These are phyloP conservation scores for Trichoderma sp. DNA, from an alignment of 2,329 filamentous ascomycete species.

Conservation along the genomic window DNA sequence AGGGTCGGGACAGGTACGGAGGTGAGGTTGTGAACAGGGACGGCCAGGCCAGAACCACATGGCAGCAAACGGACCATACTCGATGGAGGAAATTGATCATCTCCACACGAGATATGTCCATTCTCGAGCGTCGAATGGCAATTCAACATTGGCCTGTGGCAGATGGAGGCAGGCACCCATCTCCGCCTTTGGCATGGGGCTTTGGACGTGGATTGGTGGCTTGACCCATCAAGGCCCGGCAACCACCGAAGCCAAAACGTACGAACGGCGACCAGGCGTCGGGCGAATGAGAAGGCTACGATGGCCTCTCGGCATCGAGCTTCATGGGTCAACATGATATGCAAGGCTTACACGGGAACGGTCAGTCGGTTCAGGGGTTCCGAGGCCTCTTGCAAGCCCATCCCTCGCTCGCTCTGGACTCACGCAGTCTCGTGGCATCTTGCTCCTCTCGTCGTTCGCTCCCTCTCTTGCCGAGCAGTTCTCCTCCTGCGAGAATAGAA, in stretches of 20 bases:
- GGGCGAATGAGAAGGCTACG: constrained; percentile 25
- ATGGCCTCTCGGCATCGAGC: constrained; percentile 23
- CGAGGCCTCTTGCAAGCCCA: constrained; percentile 17
- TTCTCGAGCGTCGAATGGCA: constrained; percentile 15
- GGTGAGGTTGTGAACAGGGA: constrained; percentile 7
- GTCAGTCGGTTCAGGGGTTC: constrained; percentile 24
- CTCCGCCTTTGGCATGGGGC: constrained; percentile 20
- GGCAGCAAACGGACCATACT: constrained; percentile 16
- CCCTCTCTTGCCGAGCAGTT: not conserved
- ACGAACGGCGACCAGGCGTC: constrained; percentile 15
- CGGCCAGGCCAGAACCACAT: constrained; percentile 16
- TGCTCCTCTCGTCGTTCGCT: not conserved
- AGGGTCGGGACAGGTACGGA: constrained; percentile 18
- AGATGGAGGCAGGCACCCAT: constrained; percentile 16
- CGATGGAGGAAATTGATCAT: constrained; percentile 4
- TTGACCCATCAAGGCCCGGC: constrained; percentile 10
- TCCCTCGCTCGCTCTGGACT: not conserved
- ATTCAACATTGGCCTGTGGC: not conserved
- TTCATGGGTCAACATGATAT: constrained; percentile 21
- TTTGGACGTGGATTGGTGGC: constrained; percentile 18
- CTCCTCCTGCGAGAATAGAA: not conserved
- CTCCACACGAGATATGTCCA: constrained; percentile 23
- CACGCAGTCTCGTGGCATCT: not conserved
- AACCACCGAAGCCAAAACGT: constrained; percentile 22
- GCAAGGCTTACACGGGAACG: constrained; percentile 23